A percentile compares a stretch with the other conserved stretches of the same genome.
phyloP scores from a whole-genome alignment of 2,329 filamentous ascomycete species.

The Colletotrichum tropicicola region DNA sequence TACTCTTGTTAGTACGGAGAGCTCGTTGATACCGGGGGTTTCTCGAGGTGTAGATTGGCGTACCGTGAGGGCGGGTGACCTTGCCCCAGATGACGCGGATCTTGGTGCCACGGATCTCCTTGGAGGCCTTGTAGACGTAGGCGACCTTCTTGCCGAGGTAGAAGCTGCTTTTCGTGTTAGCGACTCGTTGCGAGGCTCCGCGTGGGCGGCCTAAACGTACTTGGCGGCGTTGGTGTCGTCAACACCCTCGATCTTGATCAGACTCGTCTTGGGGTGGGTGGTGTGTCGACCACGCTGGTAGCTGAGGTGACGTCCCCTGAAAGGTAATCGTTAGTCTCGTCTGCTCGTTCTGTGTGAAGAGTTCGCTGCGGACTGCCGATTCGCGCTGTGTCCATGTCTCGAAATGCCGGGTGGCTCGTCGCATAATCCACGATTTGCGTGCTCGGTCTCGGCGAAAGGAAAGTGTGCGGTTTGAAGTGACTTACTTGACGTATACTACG shows the following conservation, averaged over 20 bases:
- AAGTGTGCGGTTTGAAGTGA: constrained; percentile 42
- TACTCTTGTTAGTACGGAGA: neutral
- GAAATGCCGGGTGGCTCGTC: neutral
- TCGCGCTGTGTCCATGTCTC: constrained; percentile 1
- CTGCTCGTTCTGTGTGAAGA: neutral
- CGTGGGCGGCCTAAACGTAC: constrained; percentile 59
- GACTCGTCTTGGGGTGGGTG: constrained; percentile 88
- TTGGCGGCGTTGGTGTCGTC: constrained; percentile 88
- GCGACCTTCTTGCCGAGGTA: constrained; percentile 99
- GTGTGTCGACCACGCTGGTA: constrained; percentile 96
- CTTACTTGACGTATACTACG: constrained; percentile 90
- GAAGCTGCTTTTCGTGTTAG: constrained; percentile 66
- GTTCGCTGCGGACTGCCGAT: neutral
- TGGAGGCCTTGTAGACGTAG: constrained; percentile 96
- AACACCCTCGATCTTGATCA: constrained; percentile 99
- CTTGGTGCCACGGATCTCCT: constrained; percentile 96
- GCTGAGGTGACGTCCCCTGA: constrained; percentile 95
- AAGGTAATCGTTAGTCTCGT: constrained; percentile 14
- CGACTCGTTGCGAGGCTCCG: neutral
- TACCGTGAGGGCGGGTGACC: constrained; percentile 95
- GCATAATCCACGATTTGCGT: neutral
- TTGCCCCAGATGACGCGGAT: constrained; percentile 99
- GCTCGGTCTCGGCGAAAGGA: constrained; percentile 4
- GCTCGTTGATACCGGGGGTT: neutral
- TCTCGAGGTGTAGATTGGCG: constrained; percentile 38